Base-by-base conservation (phyloP, 371 early-diverging fungal genomes). In the Mucor lusitanicus region DNA sequence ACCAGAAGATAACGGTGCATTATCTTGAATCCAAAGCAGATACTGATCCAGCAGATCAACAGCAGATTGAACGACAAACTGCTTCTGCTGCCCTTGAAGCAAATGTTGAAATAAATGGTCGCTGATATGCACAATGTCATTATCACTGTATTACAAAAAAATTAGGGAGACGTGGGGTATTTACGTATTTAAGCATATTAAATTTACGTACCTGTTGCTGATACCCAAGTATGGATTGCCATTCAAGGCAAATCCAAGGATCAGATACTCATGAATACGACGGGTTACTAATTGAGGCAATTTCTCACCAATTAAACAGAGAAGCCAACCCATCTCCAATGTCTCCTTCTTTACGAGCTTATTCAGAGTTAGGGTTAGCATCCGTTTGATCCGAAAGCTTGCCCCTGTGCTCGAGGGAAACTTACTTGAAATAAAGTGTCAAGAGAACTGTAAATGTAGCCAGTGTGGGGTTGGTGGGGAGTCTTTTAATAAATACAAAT, bases 211-310 rank as follows among this genome's bases (percentile, higher is more conserved):
- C 69, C 30, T 63, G 50, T 66, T 37, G 17, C 67, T 61, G 42
- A 63, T 37, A 13, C 67, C 63, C 23, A 74, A 42, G 37, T 69
- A 71, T 6, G 79, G 80, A 25, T 79, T 82, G 0, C 72, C 70
- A 12, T 54, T 63, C 21, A 58, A 53, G 13, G 73, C 64, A 27
- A 77, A 68, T 0, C 66, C 54, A 15, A 66, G 55, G 3, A 78
- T 63, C 32, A 77, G 63, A 28, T 68, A 71, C 39, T 77, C 56
- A 32, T 82, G 82, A 5, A 78, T 59, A 15, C 68, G 68, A 25
- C 69, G 61, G 12, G 71, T 50, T 5, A 75, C 59, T 15, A 61
- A 42, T n/a, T 68, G 61, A 19, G 77, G 72, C 23, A 78, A 58
- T 54, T 65, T 70, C 6, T 74, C 72, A 15, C 70, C 70, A 19